Evolutionary conservation across 2,329 filamentous ascomycete genomes (phyloP).

Genomic region (Colletotrichum cuscutae): DNA sequence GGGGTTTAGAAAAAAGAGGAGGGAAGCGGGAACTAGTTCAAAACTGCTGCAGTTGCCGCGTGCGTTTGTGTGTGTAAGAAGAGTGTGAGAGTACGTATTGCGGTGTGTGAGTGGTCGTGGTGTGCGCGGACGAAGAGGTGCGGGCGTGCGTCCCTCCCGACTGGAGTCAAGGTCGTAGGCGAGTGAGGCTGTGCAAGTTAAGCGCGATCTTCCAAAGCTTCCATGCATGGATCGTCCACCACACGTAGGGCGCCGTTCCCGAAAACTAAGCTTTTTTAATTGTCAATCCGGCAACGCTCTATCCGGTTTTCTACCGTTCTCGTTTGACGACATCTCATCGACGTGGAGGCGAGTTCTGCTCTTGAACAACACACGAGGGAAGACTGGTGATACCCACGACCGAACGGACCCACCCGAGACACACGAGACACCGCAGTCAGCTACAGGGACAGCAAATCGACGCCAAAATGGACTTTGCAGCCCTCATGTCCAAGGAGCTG

Average conservation of each 20-base stretch:
- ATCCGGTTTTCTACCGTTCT: slow-evolving; percentile 19
- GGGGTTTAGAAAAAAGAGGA: not conserved
- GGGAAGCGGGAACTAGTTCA: slow-evolving; percentile 23
- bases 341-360: not conserved
- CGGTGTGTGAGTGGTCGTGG: not conserved
- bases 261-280: slow-evolving; percentile 24
- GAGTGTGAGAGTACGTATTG: not conserved
- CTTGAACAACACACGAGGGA: not conserved
- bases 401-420: slow-evolving; percentile 8
- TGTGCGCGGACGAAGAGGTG: not conserved
- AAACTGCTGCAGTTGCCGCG: not conserved
- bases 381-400: slow-evolving; percentile 6
- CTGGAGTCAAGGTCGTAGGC: slow-evolving; percentile 36
- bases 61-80: not conserved
- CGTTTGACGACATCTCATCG: slow-evolving; percentile 28
- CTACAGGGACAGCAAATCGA: not conserved
- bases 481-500: slow-evolving; percentile 93
- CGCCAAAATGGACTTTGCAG: slow-evolving; percentile 88
- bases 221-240: slow-evolving; percentile 35
- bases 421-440: not conserved
- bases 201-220: slow-evolving; percentile 34
- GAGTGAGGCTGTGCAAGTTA: slow-evolving; percentile 36
- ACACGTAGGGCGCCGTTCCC: slow-evolving; percentile 11
- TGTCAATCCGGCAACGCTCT: slow-evolving; percentile 17
- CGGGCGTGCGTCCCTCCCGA: slow-evolving; percentile 12